Evolutionary conservation across 495 filamentous ascomycete species (phyloP).

Genomic region (Apiosordaria backusii): DNA sequence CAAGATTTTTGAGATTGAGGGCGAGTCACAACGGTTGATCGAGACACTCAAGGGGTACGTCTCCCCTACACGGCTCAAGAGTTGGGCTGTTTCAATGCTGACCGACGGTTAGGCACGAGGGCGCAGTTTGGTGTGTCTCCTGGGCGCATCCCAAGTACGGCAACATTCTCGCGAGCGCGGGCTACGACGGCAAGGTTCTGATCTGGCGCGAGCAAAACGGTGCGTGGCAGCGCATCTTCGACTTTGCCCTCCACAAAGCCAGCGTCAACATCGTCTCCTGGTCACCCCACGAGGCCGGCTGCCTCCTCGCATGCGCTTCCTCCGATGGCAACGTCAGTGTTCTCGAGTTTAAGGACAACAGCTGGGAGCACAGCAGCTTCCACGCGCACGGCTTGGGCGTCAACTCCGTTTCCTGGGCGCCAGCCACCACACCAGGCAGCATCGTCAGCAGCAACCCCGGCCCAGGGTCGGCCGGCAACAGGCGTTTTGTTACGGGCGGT

Average conservation of each 20-base stretch:
- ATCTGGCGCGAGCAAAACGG: constrained; percentile 90
- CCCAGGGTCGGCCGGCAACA: constrained; percentile 53
- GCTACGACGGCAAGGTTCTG: constrained; percentile 95
- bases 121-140: constrained; percentile 92
- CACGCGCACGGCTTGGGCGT: constrained; percentile 88
- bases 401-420: constrained; percentile 94
- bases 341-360: constrained; percentile 94
- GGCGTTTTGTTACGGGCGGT: constrained; percentile 89
- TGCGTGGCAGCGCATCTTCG: constrained; percentile 79
- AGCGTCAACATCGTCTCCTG: constrained; percentile 94
- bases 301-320: constrained; percentile 88
- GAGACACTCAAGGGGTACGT: constrained; percentile 92
- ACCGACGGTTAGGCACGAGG: constrained; percentile 67
- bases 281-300: constrained; percentile 95
- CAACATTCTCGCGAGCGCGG: constrained; percentile 90
- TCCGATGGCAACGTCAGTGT: constrained; percentile 91
- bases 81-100: neutral
- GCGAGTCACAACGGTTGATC: constrained; percentile 81
- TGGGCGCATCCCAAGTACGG: constrained; percentile 99
- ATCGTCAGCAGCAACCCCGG: constrained; percentile 68
- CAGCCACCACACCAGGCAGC: constrained; percentile 71
- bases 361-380: constrained; percentile 79
- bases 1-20: constrained; percentile 98
- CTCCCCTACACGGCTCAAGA: neutral
- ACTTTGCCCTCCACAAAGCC: constrained; percentile 86